A percentile compares a stretch with the other conserved stretches of the same genome.
phyloP scores from a whole-genome alignment of 1,139 yeast genomes.

The Diutina catenulata region DNA sequence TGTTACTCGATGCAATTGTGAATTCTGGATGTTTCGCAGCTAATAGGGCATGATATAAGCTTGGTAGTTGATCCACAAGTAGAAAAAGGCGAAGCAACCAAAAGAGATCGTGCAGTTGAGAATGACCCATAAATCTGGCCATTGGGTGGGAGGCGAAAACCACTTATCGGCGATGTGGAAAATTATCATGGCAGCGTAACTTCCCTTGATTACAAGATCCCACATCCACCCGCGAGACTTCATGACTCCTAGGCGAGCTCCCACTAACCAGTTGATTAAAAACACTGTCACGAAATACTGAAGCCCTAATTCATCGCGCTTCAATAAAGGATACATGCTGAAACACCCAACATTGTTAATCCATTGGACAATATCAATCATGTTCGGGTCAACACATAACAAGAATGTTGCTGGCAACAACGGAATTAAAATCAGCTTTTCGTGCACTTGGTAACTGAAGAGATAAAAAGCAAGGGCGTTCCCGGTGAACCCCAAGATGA shows the following conservation, averaged over 20 bases:
- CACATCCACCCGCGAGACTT: conserved; percentile 43
- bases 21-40: not conserved
- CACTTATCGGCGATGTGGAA: conserved; percentile 46
- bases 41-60: conserved; percentile 3
- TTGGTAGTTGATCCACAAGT: conserved; percentile 48
- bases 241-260: conserved; percentile 40
- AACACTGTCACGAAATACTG: conserved; percentile 57
- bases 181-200: conserved; percentile 39
- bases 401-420: conserved; percentile 72
- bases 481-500: conserved; percentile 64
- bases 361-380: conserved; percentile 73
- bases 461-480: conserved; percentile 82
- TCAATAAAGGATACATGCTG: conserved; percentile 79
- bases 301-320: conserved; percentile 58
- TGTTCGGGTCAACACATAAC: conserved; percentile 41
- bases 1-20: too few relatives aligned
- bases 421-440: conserved; percentile 76
- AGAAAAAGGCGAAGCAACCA: conserved; percentile 62
- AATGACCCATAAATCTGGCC: conserved; percentile 83
- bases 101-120: conserved; percentile 65
- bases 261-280: conserved; percentile 77
- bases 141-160: conserved; percentile 40
- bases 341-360: conserved; percentile 74
- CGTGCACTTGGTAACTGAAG: conserved; percentile 94
- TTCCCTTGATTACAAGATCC: not conserved